Percentiles rank a stretch among this genome's conserved stretches.
These are phyloP conservation scores for Phaffia tasmanica DNA, from an alignment of 768 basidiomycete genomes.

Conservation along the genomic window DNA sequence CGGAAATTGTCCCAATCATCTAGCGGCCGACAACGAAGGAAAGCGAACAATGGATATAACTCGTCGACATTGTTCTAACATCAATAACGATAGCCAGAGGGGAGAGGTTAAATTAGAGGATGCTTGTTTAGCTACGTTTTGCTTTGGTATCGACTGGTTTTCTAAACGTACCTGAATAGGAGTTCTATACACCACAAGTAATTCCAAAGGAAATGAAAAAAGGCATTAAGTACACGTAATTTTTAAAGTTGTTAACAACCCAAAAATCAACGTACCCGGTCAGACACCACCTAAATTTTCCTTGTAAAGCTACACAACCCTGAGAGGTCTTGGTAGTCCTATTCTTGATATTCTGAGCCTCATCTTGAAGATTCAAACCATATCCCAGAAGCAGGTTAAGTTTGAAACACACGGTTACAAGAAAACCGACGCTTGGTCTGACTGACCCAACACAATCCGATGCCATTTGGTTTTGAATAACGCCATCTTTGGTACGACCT, in stretches of 20 bases:
- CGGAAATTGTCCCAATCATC: constrained; percentile 72
- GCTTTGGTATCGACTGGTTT: not conserved
- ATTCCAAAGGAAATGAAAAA: constrained; percentile 6
- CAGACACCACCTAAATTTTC: constrained; percentile 75
- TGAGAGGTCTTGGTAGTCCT: constrained; percentile 59
- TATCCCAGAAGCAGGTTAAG: not conserved
- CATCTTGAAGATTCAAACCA: constrained; percentile 47
- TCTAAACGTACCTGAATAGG: constrained; percentile 34
- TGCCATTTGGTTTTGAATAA: constrained; percentile 73
- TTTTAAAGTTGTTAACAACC: not conserved
- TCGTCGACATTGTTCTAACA: constrained; percentile 82
- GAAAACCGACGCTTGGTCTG: not conserved
- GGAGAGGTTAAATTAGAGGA: constrained; percentile 45
- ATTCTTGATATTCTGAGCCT: constrained; percentile 92
- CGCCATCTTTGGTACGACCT: constrained; percentile 27
- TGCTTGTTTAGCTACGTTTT: not conserved
- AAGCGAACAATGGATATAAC: constrained; percentile 76
- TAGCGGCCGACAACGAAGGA: constrained; percentile 65
- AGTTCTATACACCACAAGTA: constrained; percentile 28
- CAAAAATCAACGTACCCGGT: constrained; percentile 44
- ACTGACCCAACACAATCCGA: constrained; percentile 67
- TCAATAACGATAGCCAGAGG: constrained; percentile 37
- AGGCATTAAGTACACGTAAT: not conserved
- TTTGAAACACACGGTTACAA: not conserved
- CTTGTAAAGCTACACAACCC: constrained; percentile 64